phyloP scores from a whole-genome alignment of 345 rosid genomes.

The Corchorus olitorius region DNA sequence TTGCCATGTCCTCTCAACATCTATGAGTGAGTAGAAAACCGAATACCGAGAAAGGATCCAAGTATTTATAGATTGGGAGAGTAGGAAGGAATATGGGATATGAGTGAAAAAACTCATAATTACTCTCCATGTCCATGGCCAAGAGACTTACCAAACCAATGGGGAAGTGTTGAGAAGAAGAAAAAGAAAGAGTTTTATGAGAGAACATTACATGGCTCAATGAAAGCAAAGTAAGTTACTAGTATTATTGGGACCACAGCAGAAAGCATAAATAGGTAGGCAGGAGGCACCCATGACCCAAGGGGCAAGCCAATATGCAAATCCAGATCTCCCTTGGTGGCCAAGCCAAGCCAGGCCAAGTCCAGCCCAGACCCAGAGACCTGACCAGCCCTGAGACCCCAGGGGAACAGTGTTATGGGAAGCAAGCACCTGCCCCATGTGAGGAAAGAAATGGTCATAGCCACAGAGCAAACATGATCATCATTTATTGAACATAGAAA shows the following conservation, averaged over 20 bases:
- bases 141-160: background rate
- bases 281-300: background rate
- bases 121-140: background rate
- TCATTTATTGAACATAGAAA: constrained; percentile 24
- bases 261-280: constrained; percentile 7
- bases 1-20: too few relatives aligned
- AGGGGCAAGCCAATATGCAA: background rate
- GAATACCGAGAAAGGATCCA: too few relatives aligned
- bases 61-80: background rate
- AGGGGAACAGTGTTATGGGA: constrained; percentile 2
- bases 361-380: background rate
- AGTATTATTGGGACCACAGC: constrained; percentile 8
- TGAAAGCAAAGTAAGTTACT: background rate
- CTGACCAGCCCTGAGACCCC: background rate
- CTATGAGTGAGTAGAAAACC: too few relatives aligned
- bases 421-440: constrained; percentile 25
- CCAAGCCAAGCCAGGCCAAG: too few relatives aligned
- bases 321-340: background rate
- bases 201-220: constrained; percentile 9
- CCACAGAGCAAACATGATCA: constrained; percentile 11
- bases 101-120: background rate
- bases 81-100: background rate
- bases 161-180: background rate
- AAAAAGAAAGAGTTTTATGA: background rate
- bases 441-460: background rate